Conservation (phyloP, 202 grass and related monocot species). For the Schoenoplectus tabernaemontani region DNA sequence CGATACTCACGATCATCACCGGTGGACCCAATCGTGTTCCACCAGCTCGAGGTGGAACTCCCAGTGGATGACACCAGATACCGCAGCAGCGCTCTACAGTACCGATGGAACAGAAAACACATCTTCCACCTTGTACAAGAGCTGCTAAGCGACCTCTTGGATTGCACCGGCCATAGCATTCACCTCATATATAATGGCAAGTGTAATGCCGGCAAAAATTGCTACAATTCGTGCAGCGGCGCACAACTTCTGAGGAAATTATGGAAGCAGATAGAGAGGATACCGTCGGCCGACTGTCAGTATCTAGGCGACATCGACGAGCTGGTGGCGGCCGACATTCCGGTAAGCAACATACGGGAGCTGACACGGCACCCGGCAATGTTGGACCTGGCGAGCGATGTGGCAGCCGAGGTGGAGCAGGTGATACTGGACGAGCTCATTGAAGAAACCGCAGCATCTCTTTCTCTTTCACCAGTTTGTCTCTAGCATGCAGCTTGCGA, state of each 20-base stretch:
- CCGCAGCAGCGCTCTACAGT: conserved; percentile 20
- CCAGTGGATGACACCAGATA: conserved; percentile 17
- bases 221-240: not conserved
- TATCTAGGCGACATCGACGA: conserved; percentile 68
- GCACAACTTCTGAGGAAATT: conserved; percentile 25
- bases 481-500: not conserved
- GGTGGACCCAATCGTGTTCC: conserved; percentile 75
- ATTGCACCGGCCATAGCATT: not conserved
- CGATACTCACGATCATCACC: conserved; percentile 15
- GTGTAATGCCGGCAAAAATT: not conserved
- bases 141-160: conserved; percentile 29
- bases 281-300: conserved; percentile 48
- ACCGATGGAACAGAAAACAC: conserved; percentile 83
- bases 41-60: conserved; percentile 66
- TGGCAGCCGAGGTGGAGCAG: conserved; percentile 27
- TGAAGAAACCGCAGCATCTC: conserved; percentile 34
- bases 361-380: conserved; percentile 19
- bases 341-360: conserved; percentile 1
- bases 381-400: conserved; percentile 10
- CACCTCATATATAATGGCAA: not conserved
- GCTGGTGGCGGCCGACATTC: conserved; percentile 44
- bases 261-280: conserved; percentile 30
- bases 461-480: not conserved
- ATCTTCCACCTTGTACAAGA: conserved; percentile 68
- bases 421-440: conserved; percentile 47